Base-by-base conservation (phyloP, 192 early-diverging fungal genomes). In the Paraglomus brasilianum region DNA sequence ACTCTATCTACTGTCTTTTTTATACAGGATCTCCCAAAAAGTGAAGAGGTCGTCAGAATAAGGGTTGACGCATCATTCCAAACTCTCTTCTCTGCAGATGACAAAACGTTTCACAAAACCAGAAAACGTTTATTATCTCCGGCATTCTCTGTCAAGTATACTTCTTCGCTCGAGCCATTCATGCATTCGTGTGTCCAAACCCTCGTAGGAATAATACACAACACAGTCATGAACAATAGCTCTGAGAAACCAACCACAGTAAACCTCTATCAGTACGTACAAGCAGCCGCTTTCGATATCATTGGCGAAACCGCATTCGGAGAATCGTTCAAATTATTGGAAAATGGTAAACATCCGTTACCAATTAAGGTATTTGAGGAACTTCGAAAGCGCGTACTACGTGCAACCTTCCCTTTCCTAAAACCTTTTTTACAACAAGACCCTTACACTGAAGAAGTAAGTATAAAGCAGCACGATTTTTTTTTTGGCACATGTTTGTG, bases 241-340 rank as follows among this genome's bases (percentile, higher is more conserved):
- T 64, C 62, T 0, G 55, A 76, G 21, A 56, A 44, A 0, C 48
- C 39, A 40, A 70, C 68, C 0, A 42, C 40, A 0, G 52, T 82
- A 22, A 78, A 84, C 42, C 77, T 82, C 22, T 77, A 80, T 67
- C 47, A 36, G 3, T 44, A 81, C 14, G 39, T 75, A 19, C 58
- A 75, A 24, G 47, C 72, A 41, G 44, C 74, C 11, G 66, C 84
- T 13, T 48, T 85, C 40, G 84, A 85, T 63, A 73, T 77, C 15
- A 83, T 85, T 63, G 84, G 84, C 0, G 76, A 80, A n/a, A 79
- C 79, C 0, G 78, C 79, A 14, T 84, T 85, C 66, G 84, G 83
- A 8, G 39, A 66, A 48, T 71, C 81, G 5, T 85, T 85, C 47
- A 60, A 79, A 8, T 83, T 85, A 75, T 49, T 85, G n/a, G 74